phyloP scores from a whole-genome alignment of 2,329 filamentous ascomycete species.

The Raffaelea deltoideospora region DNA sequence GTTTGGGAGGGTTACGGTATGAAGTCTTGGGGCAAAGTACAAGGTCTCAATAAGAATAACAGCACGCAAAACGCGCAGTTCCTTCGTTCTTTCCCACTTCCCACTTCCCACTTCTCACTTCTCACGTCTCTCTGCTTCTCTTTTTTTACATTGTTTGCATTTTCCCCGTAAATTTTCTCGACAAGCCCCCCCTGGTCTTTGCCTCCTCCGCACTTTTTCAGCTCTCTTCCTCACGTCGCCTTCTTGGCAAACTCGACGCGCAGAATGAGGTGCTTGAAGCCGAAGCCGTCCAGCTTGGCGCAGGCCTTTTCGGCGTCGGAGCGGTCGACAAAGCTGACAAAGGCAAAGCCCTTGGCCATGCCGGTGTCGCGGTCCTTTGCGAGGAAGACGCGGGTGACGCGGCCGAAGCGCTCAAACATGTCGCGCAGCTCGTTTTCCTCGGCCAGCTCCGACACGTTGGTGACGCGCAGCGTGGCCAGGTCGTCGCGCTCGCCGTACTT shows the following conservation, averaged over 20 bases:
- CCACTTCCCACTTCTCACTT: not conserved
- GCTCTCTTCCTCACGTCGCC: slow-evolving; percentile 21
- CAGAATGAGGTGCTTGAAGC: slow-evolving; percentile 77
- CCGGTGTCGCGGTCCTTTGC: slow-evolving; percentile 96
- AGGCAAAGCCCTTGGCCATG: slow-evolving; percentile 94
- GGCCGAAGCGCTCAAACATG: slow-evolving; percentile 95
- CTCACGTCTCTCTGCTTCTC: not conserved
- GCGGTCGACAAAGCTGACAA: slow-evolving; percentile 91
- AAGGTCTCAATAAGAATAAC: too few relatives aligned
- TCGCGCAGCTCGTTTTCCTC: slow-evolving; percentile 91
- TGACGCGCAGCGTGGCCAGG: slow-evolving; percentile 88
- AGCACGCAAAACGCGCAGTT: too few relatives aligned
- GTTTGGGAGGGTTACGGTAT: too few relatives aligned
- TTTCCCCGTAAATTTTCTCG: too few relatives aligned
- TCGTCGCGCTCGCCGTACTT: slow-evolving; percentile 93
- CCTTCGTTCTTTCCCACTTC: too few relatives aligned
- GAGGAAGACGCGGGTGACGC: slow-evolving; percentile 92
- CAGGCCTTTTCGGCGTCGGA: slow-evolving; percentile 81
- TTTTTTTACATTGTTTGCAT: too few relatives aligned
- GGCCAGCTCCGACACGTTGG: slow-evolving; percentile 95
- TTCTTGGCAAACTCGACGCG: slow-evolving; percentile 81
- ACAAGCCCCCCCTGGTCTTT: too few relatives aligned
- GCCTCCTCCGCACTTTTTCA: not conserved
- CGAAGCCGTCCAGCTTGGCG: slow-evolving; percentile 94
- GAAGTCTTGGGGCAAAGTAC: too few relatives aligned